A percentile compares a stretch with the other conserved stretches of the same genome.
Conservation (phyloP, 345 rosid species). For the Triadica sebifera region DNA sequence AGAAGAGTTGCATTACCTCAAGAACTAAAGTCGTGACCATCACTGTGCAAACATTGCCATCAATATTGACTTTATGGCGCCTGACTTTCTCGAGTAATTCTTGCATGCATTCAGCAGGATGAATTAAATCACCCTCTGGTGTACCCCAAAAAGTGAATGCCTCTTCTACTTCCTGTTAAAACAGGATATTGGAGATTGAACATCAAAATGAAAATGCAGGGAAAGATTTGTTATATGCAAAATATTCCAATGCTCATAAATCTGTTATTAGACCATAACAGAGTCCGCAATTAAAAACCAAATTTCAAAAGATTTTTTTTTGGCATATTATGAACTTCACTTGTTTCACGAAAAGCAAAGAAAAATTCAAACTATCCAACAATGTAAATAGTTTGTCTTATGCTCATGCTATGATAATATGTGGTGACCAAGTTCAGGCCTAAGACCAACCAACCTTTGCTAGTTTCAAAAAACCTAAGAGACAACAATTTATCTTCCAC, state of each 20-base stretch:
- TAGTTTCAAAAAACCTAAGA: not conserved
- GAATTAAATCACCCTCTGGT: slow-evolving; percentile 71
- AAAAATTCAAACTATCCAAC: not conserved
- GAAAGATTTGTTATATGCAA: not conserved
- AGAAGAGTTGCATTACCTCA: slow-evolving; percentile 56
- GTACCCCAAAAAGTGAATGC: slow-evolving; percentile 95
- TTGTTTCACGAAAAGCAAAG: not conserved
- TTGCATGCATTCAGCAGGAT: slow-evolving; percentile 98
- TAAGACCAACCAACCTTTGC: not conserved
- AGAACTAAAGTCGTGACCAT: slow-evolving; percentile 97
- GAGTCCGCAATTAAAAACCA: not conserved
- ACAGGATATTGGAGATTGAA: slow-evolving; percentile 4
- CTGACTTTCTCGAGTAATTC: slow-evolving; percentile 91
- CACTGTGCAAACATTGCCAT: slow-evolving; percentile 90
- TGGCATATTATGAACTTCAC: not conserved
- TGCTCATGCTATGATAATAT: not conserved
- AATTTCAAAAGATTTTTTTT: not conserved
- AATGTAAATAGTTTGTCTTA: not conserved
- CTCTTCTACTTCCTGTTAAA: slow-evolving; percentile 79
- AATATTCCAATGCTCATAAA: not conserved
- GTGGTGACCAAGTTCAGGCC: not conserved
- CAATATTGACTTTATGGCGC: slow-evolving; percentile 76
- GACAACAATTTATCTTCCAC: not conserved
- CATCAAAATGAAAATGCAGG: not conserved
- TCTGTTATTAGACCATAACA: not conserved